Evolutionary conservation across 805 yeast species (phyloP), one percentile per base, ranked within the genome.

Genomic region (Myxozyma geophila): DNA sequence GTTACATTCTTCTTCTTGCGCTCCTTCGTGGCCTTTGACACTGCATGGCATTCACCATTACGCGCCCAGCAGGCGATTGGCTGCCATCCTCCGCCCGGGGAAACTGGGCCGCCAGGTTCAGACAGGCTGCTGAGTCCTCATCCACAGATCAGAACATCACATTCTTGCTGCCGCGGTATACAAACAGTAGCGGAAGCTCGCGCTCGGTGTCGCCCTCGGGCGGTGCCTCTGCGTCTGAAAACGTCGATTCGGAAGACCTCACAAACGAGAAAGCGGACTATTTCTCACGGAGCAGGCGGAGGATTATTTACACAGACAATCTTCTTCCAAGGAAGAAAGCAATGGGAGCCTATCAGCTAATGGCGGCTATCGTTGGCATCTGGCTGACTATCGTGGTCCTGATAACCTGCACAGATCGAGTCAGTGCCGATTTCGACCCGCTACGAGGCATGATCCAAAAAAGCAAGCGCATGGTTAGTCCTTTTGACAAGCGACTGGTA

Each of bases 381-480:
- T 64, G 69, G 67, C 56, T 57, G 19, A 59, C 60, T n/a, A 62
- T 66, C 21, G 59, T 19, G 15, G 49, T 63, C 21, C n/a, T 63
- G 33, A 13, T 55, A 7, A 23, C 51, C n/a, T 49, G 55, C 43
- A 41, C 60, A 21, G 56, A 40, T 39, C 51, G 54, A n/a, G 37
- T 39, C 15, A 36, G 40, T 41, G 40, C 55, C 4, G 62, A 59
- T 36, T 64, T 54, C 35, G 69, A 66, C 36, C 69, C 69, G 10
- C 49, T 64, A n/a, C 59, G 68, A 36, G 37, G 53, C n/a, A 36
- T 21, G 52, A 52, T 66, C 17, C 63, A 56, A 13, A 53, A 19
- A 13, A 15, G 49, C 2, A 59, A 59, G 39, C 21, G 7, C 36
- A 37, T 59, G 33, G 55, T 66, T 13, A 21, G 50, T n/a, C 65